phyloP scores from a whole-genome alignment of 257 asterid genomes.

The Avicennia marina region DNA sequence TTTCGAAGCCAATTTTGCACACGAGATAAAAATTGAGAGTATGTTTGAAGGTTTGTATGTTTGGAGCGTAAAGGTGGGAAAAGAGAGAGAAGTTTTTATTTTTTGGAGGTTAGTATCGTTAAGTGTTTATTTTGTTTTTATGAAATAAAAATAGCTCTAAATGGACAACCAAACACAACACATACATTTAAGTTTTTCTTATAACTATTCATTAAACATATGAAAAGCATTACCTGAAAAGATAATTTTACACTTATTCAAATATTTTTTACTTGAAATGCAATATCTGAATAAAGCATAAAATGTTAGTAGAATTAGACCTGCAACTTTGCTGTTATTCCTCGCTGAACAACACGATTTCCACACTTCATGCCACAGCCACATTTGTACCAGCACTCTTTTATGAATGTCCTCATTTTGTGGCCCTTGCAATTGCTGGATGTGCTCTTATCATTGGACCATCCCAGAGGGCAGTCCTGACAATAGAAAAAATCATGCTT shows the following conservation, averaged over 20 bases:
- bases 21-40: no score
- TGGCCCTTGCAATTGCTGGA: slow-evolving; percentile 58
- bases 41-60: no score
- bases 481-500: slow-evolving; percentile 38
- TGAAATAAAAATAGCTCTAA: no score
- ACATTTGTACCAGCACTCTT: slow-evolving; percentile 81
- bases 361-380: slow-evolving; percentile 63
- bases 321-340: slow-evolving; percentile 59
- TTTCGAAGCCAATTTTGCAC: no score
- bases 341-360: slow-evolving; percentile 67
- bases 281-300: neutral
- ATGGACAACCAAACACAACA: no score
- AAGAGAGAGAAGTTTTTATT: no score
- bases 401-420: slow-evolving; percentile 48
- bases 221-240: neutral
- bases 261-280: neutral
- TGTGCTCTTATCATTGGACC: slow-evolving; percentile 25
- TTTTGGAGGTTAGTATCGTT: no score
- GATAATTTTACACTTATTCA: neutral
- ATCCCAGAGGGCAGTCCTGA: slow-evolving; percentile 59
- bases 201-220: neutral
- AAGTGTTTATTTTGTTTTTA: no score
- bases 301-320: slow-evolving; percentile 26
- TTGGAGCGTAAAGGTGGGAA: no score
- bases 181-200: neutral